A percentile compares a stretch with the other conserved stretches of the same genome.
Evolutionary conservation across 495 filamentous ascomycete genomes (phyloP).

Genomic region (Clavariopsis aquatica): DNA sequence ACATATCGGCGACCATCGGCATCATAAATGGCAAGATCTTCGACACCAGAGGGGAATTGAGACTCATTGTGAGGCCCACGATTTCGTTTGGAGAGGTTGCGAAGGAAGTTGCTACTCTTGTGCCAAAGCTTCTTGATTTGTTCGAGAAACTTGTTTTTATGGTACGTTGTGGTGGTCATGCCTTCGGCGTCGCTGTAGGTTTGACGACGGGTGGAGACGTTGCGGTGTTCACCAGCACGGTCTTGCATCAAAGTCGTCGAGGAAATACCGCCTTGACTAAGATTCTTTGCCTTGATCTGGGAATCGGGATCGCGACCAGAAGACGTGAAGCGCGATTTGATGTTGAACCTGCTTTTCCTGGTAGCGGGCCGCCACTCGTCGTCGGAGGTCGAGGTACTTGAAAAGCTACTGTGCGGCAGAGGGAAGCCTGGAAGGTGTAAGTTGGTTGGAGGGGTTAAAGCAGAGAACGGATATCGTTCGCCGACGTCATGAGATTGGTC

Average conservation of each 20-base stretch:
- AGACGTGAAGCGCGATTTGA: background rate
- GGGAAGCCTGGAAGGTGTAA: slow-evolving; percentile 24
- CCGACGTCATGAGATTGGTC: slow-evolving; percentile 40
- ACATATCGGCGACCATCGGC: background rate
- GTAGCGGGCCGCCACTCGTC: background rate
- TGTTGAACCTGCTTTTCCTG: slow-evolving; percentile 1
- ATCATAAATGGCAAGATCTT: background rate
- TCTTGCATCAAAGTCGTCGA: slow-evolving; percentile 8
- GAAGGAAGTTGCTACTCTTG: background rate
- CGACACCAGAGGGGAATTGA: background rate
- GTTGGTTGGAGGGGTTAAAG: slow-evolving; percentile 39
- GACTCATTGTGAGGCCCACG: too few relatives aligned
- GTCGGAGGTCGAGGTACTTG: slow-evolving; percentile 20
- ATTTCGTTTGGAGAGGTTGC: background rate
- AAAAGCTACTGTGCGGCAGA: slow-evolving; percentile 46
- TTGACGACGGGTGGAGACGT: slow-evolving; percentile 4
- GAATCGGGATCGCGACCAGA: background rate
- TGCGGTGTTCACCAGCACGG: slow-evolving; percentile 1
- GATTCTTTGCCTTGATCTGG: background rate
- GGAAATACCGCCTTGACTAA: background rate
- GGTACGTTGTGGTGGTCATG: slow-evolving; percentile 7
- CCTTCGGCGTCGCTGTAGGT: slow-evolving; percentile 10
- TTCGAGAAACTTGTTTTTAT: background rate
- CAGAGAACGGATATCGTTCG: slow-evolving; percentile 45
- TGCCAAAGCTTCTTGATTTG: background rate